Base-by-base conservation (phyloP, 805 yeast species). In the Henningerozyma blattae region DNA sequence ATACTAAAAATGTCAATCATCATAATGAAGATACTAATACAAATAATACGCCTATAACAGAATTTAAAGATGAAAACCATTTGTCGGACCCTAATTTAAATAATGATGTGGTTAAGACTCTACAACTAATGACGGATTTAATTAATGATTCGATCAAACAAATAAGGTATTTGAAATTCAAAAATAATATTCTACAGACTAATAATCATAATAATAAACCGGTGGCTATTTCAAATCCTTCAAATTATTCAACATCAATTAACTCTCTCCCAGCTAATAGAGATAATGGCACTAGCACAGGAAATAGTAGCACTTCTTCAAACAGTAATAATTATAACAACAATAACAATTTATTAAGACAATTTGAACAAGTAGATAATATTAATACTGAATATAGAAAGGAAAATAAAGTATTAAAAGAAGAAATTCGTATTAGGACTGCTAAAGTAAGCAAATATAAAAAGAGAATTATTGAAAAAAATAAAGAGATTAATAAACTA, bases 401-500 rank as follows among this genome's bases (percentile, higher is more conserved):
- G 12, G 61, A 57, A 26, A 48, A 54, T 31, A 59, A 56, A 18
- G 52, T 50, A 14, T 53, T 67, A 10, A 52, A 62, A 38, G 50
- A 53, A 9, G 59, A 65, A 34, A 50, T 67, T 18, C 54, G 58
- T 25, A 49, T 47, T 26, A 67, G 68, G 33, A 67, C 66, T 37
- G 55, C 54, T 30, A 59, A 64, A 39, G 54, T 72, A 25, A 55
- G 54, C 38, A 74, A 68, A 42, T 63, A 67, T 33, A 66, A 62
- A 38, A 52, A 51, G 22, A 66, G 61, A 34, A 55, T 68, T 15
- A 57, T 58, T 9, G 64, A 57, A 28, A 64, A 65, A 41, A 68
- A 68, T 43, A 55, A 49, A 27, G 71, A 68, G 43, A 65, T 71
- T 22, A 62, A 55, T 24, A 48, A 53, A 29, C 45, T 71, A 34